Evolutionary conservation across 345 rosid genomes (phyloP).

Genomic region (Salix purpurea): DNA sequence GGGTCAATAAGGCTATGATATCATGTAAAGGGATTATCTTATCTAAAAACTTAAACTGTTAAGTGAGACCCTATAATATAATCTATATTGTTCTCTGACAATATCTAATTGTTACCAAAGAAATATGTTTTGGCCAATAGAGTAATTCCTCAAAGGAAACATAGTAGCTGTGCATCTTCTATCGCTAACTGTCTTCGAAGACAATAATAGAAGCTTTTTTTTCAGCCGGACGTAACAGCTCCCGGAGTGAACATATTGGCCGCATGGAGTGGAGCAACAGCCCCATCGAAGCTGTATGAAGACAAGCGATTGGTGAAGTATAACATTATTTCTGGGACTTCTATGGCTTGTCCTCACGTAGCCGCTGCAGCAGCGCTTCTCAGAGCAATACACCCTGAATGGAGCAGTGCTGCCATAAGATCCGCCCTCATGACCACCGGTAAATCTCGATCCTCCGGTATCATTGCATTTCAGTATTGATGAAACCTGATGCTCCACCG

Average conservation of each 20-base stretch:
- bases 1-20: too few relatives aligned
- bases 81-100: too few relatives aligned
- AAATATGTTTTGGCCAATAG: background rate
- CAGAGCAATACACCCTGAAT: constrained; percentile 62
- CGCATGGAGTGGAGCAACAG: constrained; percentile 65
- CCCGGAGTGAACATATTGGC: constrained; percentile 76
- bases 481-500: background rate
- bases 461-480: too few relatives aligned
- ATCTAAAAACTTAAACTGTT: too few relatives aligned
- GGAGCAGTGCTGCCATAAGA: constrained; percentile 87
- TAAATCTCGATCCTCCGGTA: background rate
- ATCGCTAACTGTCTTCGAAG: background rate
- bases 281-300: constrained; percentile 37
- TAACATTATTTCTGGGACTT: constrained; percentile 64
- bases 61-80: too few relatives aligned
- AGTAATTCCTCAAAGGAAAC: background rate
- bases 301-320: constrained; percentile 47
- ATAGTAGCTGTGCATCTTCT: background rate
- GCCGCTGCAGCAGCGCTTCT: constrained; percentile 70
- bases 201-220: background rate
- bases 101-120: background rate
- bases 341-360: constrained; percentile 93
- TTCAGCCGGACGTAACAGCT: constrained; percentile 77
- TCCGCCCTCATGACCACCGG: constrained; percentile 72
- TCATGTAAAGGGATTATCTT: fast-evolving